Evolutionary conservation across 257 asterid genomes (phyloP), one percentile per base, ranked within the genome.

Genomic region (Agastache rugosa): DNA sequence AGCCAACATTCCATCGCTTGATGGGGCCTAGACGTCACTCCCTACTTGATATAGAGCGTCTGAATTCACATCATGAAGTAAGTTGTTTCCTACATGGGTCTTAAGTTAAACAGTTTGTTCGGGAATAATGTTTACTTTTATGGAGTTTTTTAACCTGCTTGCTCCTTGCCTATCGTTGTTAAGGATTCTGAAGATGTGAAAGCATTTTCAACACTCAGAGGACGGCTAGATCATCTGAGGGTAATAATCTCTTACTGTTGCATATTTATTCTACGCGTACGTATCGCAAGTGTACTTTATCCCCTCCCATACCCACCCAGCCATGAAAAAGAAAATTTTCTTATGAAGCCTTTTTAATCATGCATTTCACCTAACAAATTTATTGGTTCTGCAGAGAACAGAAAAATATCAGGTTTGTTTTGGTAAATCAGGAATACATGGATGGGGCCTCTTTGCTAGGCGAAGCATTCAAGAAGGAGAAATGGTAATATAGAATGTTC

Each of bases 361-460:
- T 63, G 8, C 67, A 6, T 64, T 48, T 64, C 10, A 75, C 48
- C 19, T 80, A 12, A 84, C 50, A 23, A 50, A 25, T 81, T 61
- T 63, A 25, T 45, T 61, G 70, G 69, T 73, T 76, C 71, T 84
- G 81, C 90, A 95, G 99, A 85, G 41, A 81, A 87, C 87, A 47
- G 99, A 95, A 87, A 89, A 82, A 4, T 79, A 56, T 63, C 85
- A 88, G 63, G 88, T 92, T 78, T 95, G 98, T 81, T 95, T 95
- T 64, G 99, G 99, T 74, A 95, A 89, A 88, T 95, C 99, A 64
- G 86, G 97, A 81, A 89, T 95, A 69, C 99, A 95, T 80, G 99
- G 98, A 65, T 95, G 99, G 98, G 99, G 99, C 74, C 98, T 95
- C 77, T 95, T 92, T 88, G 98, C 98, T 62, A 83, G 91, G 72